Evolutionary conservation across 1,284 basidiomycete genomes (phyloP), one percentile per base, ranked within the genome.

Genomic region (Trichosporon sp.): DNA sequence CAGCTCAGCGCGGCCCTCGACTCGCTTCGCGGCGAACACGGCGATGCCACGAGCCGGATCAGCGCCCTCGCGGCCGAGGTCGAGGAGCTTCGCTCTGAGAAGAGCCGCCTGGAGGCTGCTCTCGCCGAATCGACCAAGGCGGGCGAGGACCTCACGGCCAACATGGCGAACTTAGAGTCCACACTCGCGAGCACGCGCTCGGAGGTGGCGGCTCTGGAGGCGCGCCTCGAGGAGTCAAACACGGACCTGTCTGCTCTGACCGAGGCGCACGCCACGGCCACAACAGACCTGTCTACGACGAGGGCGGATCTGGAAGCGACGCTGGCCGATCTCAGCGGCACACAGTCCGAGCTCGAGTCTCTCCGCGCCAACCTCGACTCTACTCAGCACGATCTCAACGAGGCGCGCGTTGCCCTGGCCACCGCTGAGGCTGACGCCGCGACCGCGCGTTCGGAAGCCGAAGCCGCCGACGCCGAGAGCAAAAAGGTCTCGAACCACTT

Each of bases 11-110:
- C 10, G 11, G 51, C 67, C 4, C 68, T 70, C 21, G 61, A 31
- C 0, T 31, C 37, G 2, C 32, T 54, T 1, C 67, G 38, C n/a
- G 16, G 8, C 0, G 72, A 71, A 43, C 67, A 46, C 21, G 65
- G 48, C 46, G n/a, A 54, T 0, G 54, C 51, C 6, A n/a, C 19
- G 1, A 38, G 63, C 16, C 66, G 66, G 12, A 63, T 54, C 6
- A 35, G 64, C 6, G 37, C 67, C 1, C 37, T 56, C 35, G 66
- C 40, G 46, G 16, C 43, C 14, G 38, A 19, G 7, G 37, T 31
- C 21, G 38, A 65, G 8, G 40, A 14, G 7, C 80, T 87, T 96
- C 65, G 95, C 94, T 59, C 97, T 94, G 54, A 98, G 19, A 64
- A 48, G 12, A 14, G 38, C 37, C 63, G 70, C 12, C 19, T 71